Base-by-base conservation (phyloP, 192 early-diverging fungal species). In the Coemansia asiatica region DNA sequence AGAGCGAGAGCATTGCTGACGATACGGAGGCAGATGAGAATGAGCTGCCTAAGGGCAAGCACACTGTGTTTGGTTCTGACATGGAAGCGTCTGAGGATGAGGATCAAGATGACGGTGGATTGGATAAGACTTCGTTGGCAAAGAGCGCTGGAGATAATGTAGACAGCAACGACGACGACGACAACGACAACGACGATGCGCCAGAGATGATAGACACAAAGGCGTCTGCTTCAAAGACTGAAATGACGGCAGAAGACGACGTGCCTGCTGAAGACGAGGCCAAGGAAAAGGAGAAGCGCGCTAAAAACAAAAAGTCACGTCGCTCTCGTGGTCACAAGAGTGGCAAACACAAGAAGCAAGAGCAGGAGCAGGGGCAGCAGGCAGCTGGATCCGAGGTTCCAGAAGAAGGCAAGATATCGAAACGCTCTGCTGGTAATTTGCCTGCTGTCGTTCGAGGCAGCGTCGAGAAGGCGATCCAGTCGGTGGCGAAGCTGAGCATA, bases 311-410 rank as follows among this genome's bases (percentile, higher is more conserved):
- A 15, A 81, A 81, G 73, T 55, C 47, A 64, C 69, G 46, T 47
- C 79, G 79, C 35, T 58, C 73, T 23, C 69, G 73, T 23, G 69
- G 74, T 31, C 79, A 73, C 70, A 81, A 75, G 61, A 68, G 54
- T 18, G 66, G 2, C 40, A 44, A 44, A 15, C 40, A 44, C 13
- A 44, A 44, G 13, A 15, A 36, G 23, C 51, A 13, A 27, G 23
- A 54, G 23, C 22, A 54, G 25, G 12, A 56, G 54, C 27, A 15
- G 53, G 40, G 2, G 15, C 8, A 3, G 40, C 40, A 44, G 40
- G 16, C 40, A 13, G 40, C 40, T 44, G 40, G 13, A 3, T 44
- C 40, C 40, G 40, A 56, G 35, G 71, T n/a, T n/a, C n/a, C n/a
- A n/a, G n/a, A 60, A 44, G 59, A 49, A 61, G 51, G 61, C 44